Evolutionary conservation across 805 yeast genomes (phyloP), one percentile per base, ranked within the genome.

Genomic region (Yamadazyma sp.): DNA sequence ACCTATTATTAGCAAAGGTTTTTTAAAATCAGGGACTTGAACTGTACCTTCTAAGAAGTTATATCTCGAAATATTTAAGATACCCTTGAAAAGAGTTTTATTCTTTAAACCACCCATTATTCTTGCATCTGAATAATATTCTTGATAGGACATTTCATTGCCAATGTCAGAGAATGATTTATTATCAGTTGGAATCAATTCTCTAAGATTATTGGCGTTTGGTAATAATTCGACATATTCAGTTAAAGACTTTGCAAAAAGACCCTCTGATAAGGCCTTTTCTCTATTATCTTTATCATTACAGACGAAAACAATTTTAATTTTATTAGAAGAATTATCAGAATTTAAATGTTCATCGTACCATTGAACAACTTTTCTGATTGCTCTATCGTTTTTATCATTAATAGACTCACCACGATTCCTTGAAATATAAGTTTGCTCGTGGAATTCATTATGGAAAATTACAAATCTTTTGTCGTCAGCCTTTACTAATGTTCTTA

Each of bases 311-410:
- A 82, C 63, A 3, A 76, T 58, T 15, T 65, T 65, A 33, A 84
- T 71, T 6, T 53, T 58, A 2, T 50, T 54, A 57, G 46, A 36
- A 25, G 50, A 47, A 34, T 47, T 53, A 36, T 52, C 33, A 13
- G 48, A 34, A 21, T 61, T 52, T 36, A 93, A 61, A 63, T 93
- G 99, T 10, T 60, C 48, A 14, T 73, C 59, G 56, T 79, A 93
- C 84, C 88, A 93, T 27, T 70, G 53, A 17, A 85, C 80, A 14
- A 84, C 76, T 38, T 70, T 72, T 56, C 97, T 73, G 30, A 93
- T 88, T 18, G 96, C 87, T 45, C 96, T 68, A 58, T 91, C 98
- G 52, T 91, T 91, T 55, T 91, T 73, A 58, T 91, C 98, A 53
- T 91, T 87, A 44, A 85, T 81, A 8, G 82, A 53, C 59, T 93